Evolutionary conservation across 805 yeast genomes (phyloP).

Genomic region (Pichia exigua): DNA sequence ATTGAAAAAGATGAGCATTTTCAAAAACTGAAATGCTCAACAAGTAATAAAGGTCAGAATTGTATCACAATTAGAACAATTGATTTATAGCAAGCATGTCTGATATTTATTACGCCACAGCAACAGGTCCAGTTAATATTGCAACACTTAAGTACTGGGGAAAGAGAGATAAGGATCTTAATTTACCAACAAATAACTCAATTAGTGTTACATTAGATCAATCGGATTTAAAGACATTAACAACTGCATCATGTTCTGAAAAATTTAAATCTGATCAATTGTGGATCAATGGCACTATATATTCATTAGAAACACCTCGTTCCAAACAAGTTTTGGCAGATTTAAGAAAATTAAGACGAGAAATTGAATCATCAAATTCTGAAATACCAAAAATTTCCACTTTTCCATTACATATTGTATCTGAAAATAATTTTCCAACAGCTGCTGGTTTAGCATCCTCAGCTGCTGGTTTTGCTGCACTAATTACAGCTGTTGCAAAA

Average conservation of each 20-base stretch:
- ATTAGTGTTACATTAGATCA: conserved; percentile 92
- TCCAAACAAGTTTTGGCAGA: conserved; percentile 71
- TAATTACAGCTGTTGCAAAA: conserved; percentile 81
- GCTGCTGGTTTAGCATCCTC: conserved; percentile 98
- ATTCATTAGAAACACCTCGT: conserved; percentile 55
- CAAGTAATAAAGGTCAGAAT: neutral
- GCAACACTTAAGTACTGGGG: conserved; percentile 99
- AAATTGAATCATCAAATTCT: conserved; percentile 49
- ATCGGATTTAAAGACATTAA: conserved; percentile 81
- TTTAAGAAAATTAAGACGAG: conserved; percentile 57
- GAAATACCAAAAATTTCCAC: conserved; percentile 53
- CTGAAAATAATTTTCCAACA: conserved; percentile 96
- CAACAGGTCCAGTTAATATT: conserved; percentile 95
- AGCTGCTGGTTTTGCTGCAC: conserved; percentile 98
- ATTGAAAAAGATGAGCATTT: neutral
- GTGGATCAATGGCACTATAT: conserved; percentile 81
- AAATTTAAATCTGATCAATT: conserved; percentile 55
- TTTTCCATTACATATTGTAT: conserved; percentile 69
- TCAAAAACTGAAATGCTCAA: neutral
- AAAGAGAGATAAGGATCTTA: conserved; percentile 80
- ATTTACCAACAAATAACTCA: conserved; percentile 93
- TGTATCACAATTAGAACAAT: neutral
- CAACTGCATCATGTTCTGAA: conserved; percentile 72
- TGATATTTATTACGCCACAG: conserved; percentile 57
- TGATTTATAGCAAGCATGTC: conserved; percentile 12